Percentiles rank a stretch among this genome's conserved stretches.
Evolutionary conservation across 2,329 filamentous ascomycete genomes (phyloP).

Genomic region (Cladophialophora yegresii): DNA sequence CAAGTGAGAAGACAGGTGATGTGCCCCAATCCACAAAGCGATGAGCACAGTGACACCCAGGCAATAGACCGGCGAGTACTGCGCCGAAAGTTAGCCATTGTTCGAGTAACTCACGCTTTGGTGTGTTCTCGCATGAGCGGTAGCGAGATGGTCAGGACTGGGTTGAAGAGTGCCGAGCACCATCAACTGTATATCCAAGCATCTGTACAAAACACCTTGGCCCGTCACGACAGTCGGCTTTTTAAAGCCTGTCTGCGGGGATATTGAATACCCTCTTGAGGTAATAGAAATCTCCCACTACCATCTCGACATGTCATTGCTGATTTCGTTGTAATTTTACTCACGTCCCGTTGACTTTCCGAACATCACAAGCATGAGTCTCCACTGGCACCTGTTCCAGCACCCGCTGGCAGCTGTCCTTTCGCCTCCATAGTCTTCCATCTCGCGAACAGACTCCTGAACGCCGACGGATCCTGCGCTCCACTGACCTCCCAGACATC

Average conservation of each 20-base stretch:
- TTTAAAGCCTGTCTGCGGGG: neutral
- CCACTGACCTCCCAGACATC: slow-evolving; percentile 63
- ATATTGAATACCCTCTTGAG: neutral
- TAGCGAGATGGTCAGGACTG: neutral
- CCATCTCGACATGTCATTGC: neutral
- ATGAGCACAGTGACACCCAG: neutral
- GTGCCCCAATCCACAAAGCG: neutral
- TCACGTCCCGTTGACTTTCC: neutral
- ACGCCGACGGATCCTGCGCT: slow-evolving; percentile 69
- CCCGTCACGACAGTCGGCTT: neutral
- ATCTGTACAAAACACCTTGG: neutral
- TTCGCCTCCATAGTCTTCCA: slow-evolving; percentile 52
- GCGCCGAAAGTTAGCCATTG: neutral
- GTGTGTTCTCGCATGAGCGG: neutral
- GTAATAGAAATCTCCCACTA: neutral
- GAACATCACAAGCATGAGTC: slow-evolving; percentile 25
- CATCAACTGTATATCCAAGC: neutral
- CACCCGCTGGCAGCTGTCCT: slow-evolving; percentile 15
- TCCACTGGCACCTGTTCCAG: slow-evolving; percentile 3
- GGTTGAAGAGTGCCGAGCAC: neutral
- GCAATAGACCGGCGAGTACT: neutral
- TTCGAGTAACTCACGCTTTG: too few species aligned
- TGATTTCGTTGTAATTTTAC: neutral
- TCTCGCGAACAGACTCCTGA: slow-evolving; percentile 65
- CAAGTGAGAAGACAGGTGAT: neutral